Conservation (phyloP, 2,329 filamentous ascomycete species). For the Sporothrix humicola region DNA sequence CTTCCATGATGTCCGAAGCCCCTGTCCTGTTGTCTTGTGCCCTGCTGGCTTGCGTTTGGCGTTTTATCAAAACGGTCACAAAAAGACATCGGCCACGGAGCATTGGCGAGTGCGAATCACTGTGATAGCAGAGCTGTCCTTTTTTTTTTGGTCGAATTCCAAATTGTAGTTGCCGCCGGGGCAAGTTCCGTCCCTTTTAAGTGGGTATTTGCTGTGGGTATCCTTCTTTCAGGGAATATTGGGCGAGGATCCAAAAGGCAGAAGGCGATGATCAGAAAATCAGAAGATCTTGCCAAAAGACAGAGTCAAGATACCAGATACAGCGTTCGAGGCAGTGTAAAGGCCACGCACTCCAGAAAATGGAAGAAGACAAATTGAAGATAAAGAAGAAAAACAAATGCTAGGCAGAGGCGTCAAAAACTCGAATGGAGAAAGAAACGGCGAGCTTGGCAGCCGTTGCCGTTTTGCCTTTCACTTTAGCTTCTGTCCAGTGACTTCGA, state of each 20-base stretch:
- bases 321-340: no score
- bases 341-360: no score
- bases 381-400: background rate
- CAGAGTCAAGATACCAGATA: background rate
- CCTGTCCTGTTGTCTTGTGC: background rate
- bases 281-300: background rate
- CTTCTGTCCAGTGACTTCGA: no score
- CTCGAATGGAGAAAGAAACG: background rate
- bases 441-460: background rate
- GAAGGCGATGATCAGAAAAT: conserved; percentile 1
- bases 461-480: background rate
- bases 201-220: background rate
- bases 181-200: background rate
- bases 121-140: background rate
- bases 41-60: background rate
- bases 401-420: background rate
- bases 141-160: conserved; percentile 10
- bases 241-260: background rate
- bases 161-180: conserved; percentile 8
- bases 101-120: background rate
- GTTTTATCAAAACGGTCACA: background rate
- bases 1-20: background rate
- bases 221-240: background rate
- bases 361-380: background rate
- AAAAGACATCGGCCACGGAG: background rate